Base-by-base conservation (phyloP, 2,329 filamentous ascomycete species). In the Trichoderma koningiopsis region DNA sequence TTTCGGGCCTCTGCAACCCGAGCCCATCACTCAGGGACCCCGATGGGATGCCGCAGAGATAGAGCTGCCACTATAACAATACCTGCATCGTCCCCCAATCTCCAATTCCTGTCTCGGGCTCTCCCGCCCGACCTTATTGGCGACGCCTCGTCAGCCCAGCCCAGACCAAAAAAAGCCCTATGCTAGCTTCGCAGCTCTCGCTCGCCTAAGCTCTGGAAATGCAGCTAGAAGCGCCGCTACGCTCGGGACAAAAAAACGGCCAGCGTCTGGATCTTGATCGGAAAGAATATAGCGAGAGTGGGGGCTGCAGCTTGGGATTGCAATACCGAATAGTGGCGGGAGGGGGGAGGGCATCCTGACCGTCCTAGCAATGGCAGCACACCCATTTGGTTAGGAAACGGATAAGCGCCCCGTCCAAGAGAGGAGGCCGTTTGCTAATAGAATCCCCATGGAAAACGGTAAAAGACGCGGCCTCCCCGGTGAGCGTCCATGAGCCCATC, bases 221-320 rank as follows among this genome's bases (percentile, higher is more conserved):
- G 64, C 64, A 67, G 64, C 64, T 67, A 67, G 64, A 67, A 67
- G 10, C 16, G 53, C 64, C 64, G 55, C 64, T 67, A 67, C 64
- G 53, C 55, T 67, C 64, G 64, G 64, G 53, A 52, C 40, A 58
- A 59, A 27, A 27, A 57, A 57, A 37, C 53, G 49, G 31, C 29
- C 64, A 59, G 58, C 55, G 55, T 24, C 57, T 53, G 53, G 60
- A 69, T 69, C 68, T 69, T 64, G 68, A 69, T 69, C 68, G 68
- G 68, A 60, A 64, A 69, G 60, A 69, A 69, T 58, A 69, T 58
- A 69, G 58, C 59, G 68, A 64, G 53, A 33, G 60, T 58, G 68
- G 68, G 68, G 68, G 59, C 52, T 62, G 60, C 59, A 64, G 59
- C 68, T 58, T 69, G 68, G 68, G 68, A 58, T 69, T 69, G 52